Conservation (phyloP, 2,329 filamentous ascomycete species). For the Lecanicillium sp. region DNA sequence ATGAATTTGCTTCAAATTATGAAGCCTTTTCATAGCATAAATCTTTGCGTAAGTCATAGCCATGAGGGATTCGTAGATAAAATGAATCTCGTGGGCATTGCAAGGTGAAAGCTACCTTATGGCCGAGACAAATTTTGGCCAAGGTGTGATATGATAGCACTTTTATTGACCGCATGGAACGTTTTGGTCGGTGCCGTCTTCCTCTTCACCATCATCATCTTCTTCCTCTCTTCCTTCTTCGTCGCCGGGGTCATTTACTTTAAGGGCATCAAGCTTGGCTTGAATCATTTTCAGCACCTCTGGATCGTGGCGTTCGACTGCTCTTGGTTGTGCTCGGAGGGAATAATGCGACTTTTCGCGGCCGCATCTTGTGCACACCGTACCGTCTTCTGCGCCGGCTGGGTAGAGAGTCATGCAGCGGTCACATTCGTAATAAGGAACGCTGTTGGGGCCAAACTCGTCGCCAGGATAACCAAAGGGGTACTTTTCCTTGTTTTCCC, state of each 20-base stretch:
- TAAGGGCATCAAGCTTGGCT: conserved; percentile 41
- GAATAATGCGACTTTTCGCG: conserved; percentile 54
- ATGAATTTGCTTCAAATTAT: too few relatives aligned
- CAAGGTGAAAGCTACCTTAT: too few relatives aligned
- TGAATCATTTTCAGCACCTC: conserved; percentile 51
- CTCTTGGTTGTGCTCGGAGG: conserved; percentile 49
- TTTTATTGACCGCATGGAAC: too few relatives aligned
- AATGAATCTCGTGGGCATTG: too few relatives aligned
- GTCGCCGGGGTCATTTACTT: conserved; percentile 15
- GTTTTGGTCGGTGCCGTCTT: too few relatives aligned
- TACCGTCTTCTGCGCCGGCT: conserved; percentile 38
- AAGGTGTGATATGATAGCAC: too few relatives aligned
- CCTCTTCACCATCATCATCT: too few relatives aligned
- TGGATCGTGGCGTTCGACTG: conserved; percentile 55
- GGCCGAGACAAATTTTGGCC: too few relatives aligned
- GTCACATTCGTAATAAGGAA: conserved; percentile 52
- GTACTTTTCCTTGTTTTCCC: conserved; percentile 61
- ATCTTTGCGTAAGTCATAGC: too few relatives aligned
- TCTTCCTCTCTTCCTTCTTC: too few relatives aligned
- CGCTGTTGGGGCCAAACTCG: conserved; percentile 42
- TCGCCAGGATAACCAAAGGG: conserved; percentile 65
- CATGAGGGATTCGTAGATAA: too few relatives aligned
- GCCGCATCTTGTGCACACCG: conserved; percentile 51
- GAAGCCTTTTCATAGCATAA: too few relatives aligned
- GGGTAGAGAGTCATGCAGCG: conserved; percentile 54